phyloP scores from a whole-genome alignment of 1,139 yeast species.

The Saccharomyces hybrid region DNA sequence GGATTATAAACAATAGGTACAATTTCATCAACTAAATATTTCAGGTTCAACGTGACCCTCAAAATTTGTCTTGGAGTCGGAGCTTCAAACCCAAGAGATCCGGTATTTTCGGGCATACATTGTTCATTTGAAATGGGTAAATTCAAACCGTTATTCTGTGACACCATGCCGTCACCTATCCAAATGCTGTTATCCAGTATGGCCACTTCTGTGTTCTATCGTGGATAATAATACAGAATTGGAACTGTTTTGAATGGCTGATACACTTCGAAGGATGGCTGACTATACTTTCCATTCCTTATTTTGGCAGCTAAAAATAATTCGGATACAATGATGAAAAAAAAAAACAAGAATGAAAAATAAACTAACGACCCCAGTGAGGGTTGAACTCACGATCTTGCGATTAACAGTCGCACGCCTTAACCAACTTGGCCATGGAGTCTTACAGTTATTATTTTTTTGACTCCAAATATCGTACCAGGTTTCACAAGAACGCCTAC shows the following conservation, averaged over 20 bases:
- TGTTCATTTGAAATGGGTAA: slow-evolving; percentile 1
- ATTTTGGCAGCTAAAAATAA: not conserved
- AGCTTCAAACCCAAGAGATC: slow-evolving; percentile 11
- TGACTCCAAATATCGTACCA: not conserved
- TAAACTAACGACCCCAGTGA: slow-evolving; percentile 6
- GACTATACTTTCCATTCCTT: not conserved
- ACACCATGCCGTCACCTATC: not conserved
- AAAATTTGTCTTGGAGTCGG: slow-evolving; percentile 67
- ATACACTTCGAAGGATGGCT: not conserved
- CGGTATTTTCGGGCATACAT: slow-evolving; percentile 1
- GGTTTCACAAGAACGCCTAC: not conserved
- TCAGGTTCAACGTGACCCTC: slow-evolving; percentile 67
- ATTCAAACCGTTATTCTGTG: not conserved
- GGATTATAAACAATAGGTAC: slow-evolving; percentile 57
- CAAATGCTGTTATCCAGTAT: not conserved
- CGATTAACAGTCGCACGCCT: slow-evolving; percentile 10
- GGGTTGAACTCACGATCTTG: slow-evolving; percentile 10
- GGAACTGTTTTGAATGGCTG: no score
- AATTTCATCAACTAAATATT: slow-evolving; percentile 60
- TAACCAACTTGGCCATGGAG: slow-evolving; percentile 9
- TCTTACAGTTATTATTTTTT: not conserved
- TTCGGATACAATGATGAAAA: not conserved
- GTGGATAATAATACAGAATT: not conserved
- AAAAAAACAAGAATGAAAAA: not conserved
- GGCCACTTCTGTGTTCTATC: not conserved